Base-by-base conservation (phyloP, 2,329 filamentous ascomycete genomes). In the Colletotrichum sidae region DNA sequence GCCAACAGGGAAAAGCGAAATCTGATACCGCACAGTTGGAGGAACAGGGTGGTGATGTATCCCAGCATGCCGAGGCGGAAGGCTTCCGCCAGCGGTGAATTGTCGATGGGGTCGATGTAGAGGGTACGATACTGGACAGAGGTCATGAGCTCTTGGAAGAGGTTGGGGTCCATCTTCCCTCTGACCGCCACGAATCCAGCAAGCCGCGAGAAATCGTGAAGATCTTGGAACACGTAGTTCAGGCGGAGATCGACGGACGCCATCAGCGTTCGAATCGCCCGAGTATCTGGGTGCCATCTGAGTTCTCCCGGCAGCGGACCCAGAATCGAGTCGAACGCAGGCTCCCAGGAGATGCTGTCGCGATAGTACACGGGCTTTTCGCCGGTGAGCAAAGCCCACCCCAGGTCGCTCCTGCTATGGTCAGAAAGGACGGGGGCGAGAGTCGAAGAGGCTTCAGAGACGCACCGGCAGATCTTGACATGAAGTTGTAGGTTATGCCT, bases 391-490 rank as follows among this genome's bases (percentile, higher is more conserved):
- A 76, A 66, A 3, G 71, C 68, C 69, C 70, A 73, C 2, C 71
- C 73, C 1, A 76, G 67, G 45, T 75, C 74, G 12, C 74, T 68
- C 1, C 74, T 76, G 11, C 25, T 25, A 25, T 25, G 25, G 25
- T 25, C 25, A 25, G 25, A 25, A 10, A 1, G 13, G 12, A 9
- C 13, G 4, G 6, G n/a, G 10, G 17, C 25, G 45, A 35, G 3
- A 50, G 4, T 37, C 4, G 6, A 33, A 6, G 4, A 41, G n/a
- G 11, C 2, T 13, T 11, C n/a, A 11, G 12, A 12, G 4, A 66
- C 73, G 56, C 45, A 75, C 74, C 72, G 72, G 2, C 71, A 73
- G 4, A 76, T 67, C 17, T 76, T 76, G 34, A 72, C 67, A 34
- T 74, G 69, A 2, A 76, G 35, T 35, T 75, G 70, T 0, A 67